phyloP scores from a whole-genome alignment of 768 basidiomycete species.

The Trametes cingulata region DNA sequence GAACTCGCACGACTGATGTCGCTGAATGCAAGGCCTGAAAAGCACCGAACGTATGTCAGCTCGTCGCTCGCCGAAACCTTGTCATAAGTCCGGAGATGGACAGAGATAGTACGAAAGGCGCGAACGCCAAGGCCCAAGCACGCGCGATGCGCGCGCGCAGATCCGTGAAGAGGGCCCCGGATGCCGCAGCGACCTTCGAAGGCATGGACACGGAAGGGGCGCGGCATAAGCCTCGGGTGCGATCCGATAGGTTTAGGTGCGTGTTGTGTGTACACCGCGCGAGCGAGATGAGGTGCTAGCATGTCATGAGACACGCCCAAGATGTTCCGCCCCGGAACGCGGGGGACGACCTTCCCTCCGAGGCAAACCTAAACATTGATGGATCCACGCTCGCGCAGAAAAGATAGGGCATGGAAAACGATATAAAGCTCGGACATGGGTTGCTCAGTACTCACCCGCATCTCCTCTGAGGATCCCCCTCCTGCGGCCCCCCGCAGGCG shows the following conservation, averaged over 20 bases:
- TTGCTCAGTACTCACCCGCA: slow-evolving; percentile 22
- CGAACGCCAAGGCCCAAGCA: not conserved
- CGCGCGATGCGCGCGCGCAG: not conserved
- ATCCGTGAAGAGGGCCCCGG: not conserved
- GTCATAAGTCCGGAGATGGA: not conserved
- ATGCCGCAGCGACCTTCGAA: not conserved
- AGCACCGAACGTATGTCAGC: slow-evolving; percentile 4
- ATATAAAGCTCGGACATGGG: not conserved
- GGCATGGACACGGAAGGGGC: not conserved
- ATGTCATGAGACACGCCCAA: not conserved
- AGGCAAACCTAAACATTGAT: not conserved
- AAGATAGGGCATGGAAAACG: not conserved
- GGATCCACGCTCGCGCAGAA: not conserved
- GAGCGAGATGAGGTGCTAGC: not conserved
- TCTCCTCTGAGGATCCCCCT: slow-evolving; percentile 13
- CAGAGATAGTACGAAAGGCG: not conserved
- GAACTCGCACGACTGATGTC: slow-evolving; percentile 8
- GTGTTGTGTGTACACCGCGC: not conserved
- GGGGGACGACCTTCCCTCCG: not conserved
- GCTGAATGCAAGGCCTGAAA: slow-evolving; percentile 8
- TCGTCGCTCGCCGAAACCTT: not conserved
- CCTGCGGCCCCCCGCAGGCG: slow-evolving; percentile 29
- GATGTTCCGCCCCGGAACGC: not conserved
- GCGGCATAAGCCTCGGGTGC: not conserved
- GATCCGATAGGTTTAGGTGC: not conserved